Base-by-base conservation (phyloP, 2,329 filamentous ascomycete species). In the Nothopassalora personata region DNA sequence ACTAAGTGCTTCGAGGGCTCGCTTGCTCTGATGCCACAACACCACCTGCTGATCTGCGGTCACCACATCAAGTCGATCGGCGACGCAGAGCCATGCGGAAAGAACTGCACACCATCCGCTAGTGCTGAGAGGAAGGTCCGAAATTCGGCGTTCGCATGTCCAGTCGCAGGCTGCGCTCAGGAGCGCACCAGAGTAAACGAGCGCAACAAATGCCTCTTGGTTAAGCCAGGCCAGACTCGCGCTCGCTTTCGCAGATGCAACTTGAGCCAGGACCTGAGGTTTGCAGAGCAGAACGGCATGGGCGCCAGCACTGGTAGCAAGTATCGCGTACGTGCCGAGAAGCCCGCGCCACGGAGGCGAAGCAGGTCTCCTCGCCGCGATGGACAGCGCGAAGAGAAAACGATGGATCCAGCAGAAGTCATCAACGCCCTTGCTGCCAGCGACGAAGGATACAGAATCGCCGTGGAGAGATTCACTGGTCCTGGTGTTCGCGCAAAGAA, bases 401-500 rank as follows among this genome's bases (percentile, higher is more conserved):
- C n/a, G 4, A 51, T 51, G 31, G 52, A 54, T 28, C 19, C 19
- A 15, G 52, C 52, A 2, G 36, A 54, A n/a, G 30, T 54, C 15
- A 45, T 54, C 36, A 54, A 54, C 33, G n/a, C 23, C 4, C 52
- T 54, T 8, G 52, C 34, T 15, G 19, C 19, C 19, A 43, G 30
- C 36, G 52, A 45, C 52, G 18, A 43, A 18, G 52, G 10, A 23
- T 45, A 27, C 31, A 43, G 33, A 28, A 34, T 34, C 31, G 23
- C 39, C 10, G 34, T 34, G 2, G 5, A 28, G 33, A 45, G n/a
- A 18, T 45, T 54, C 34, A 43, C 34, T 28, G 52, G 52, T 43
- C 52, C 52, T 5, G 52, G 52, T 31, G 52, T 54, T 4, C 52
- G 52, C 19, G 19, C 33, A 19, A 54, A 54, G 52, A 45, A 45